These are phyloP conservation scores for Rhodotorula sp. DNA, from an alignment of 1,284 basidiomycete species.

Conservation along the genomic window DNA sequence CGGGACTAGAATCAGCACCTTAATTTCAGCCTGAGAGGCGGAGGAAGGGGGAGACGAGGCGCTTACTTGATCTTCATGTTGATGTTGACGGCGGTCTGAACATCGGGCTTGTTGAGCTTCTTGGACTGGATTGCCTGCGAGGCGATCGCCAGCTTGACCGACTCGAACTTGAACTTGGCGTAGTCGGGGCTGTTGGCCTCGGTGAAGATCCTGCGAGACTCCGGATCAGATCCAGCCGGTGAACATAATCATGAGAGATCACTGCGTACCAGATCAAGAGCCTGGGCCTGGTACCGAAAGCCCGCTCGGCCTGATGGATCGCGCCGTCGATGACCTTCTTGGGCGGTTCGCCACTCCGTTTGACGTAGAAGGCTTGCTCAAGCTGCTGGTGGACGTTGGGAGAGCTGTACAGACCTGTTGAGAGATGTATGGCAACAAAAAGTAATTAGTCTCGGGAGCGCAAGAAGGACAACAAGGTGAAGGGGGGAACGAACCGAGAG, in stretches of 20 bases:
- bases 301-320: too few relatives aligned
- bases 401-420: too few relatives aligned
- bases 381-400: too few relatives aligned
- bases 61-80: slow-evolving; percentile 14
- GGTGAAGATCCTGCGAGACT: slow-evolving; percentile 11
- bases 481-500: neutral
- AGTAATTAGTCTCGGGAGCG: too few relatives aligned
- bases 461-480: too few relatives aligned
- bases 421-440: too few relatives aligned
- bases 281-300: too few relatives aligned
- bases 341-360: too few relatives aligned
- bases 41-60: too few relatives aligned
- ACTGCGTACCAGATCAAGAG: neutral
- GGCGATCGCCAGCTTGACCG: neutral
- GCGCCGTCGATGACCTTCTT: too few relatives aligned
- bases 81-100: slow-evolving; percentile 11
- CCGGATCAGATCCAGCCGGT: neutral
- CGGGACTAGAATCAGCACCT: neutral
- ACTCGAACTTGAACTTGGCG: slow-evolving; percentile 9
- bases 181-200: slow-evolving; percentile 16
- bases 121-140: slow-evolving; percentile 10
- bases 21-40: neutral
- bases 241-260: too few relatives aligned
- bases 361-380: too few relatives aligned
- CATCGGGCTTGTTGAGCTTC: neutral